Base-by-base conservation (phyloP, 768 basidiomycete species). In the Amanita fuliginea region DNA sequence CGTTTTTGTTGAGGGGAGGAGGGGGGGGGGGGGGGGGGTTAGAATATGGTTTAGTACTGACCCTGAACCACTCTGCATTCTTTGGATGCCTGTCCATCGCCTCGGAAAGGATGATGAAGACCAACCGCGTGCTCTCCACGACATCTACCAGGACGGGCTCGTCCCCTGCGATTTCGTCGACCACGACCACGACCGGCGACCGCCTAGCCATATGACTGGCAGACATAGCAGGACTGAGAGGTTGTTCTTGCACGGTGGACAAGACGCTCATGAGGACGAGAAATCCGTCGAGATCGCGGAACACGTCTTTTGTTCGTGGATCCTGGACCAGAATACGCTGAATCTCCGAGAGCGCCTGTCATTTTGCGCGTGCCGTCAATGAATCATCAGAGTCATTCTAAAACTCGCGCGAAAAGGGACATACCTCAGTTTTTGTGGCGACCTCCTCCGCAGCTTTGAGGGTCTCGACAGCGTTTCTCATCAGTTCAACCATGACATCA, bases 241-340 rank as follows among this genome's bases (percentile, higher is more conserved):
- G 54, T 30, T 61, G 56, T 21, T 68, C 66, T 46, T 73, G 62
- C 0, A 84, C 63, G 0, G 77, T 78, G 1, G 86, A 83, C 3
- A 92, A 68, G 26, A 84, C 72, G 56, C 78, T 85, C 65, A 89
- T 79, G 28, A 89, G 66, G 8, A 79, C 75, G 16, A 90, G 67
- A 60, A 89, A 90, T 0, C 89, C 89, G 53, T 91, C 89, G 57
- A 84, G 68, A 57, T 89, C 85, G 4, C 89, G 73, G 62, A 92
- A 91, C 16, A 82, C 79, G 49, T 83, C 80, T 61, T 82, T 85
- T 9, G 84, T 84, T 37, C 62, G 67, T 2, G 70, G 60, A 56
- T 86, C 81, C 60, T 86, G 78, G 13, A 72, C 68, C 71, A 90
- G 72, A 19, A 83, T 77, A 13, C 78, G 69, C 47, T 79, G 76